Base-by-base conservation (phyloP, 768 basidiomycete species). In the Glaciozyma antarctica region DNA sequence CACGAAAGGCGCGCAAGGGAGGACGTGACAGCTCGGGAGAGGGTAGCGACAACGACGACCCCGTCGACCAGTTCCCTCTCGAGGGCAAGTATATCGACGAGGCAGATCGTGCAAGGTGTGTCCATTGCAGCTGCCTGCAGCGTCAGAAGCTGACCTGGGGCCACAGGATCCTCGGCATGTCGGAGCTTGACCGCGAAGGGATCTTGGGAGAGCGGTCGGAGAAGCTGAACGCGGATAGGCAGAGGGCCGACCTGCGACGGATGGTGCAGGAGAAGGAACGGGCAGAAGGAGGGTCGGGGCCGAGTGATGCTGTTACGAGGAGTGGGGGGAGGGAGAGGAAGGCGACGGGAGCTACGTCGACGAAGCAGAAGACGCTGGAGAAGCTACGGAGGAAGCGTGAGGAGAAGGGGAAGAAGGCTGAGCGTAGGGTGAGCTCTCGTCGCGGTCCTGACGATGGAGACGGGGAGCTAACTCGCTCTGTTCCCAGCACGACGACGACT, bases 11-110 rank as follows among this genome's bases (percentile, higher is more conserved):
- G 66, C 67, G 38, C 63, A 60, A 69, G 64, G 75, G 24, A 26
- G 30, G 53, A 24, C 9, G 24, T 24, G 30, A 2, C 28, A 8
- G 19, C 53, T 74, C 54, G 71, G 70, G 55, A 2, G 73, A 71
- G 16, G 86, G 88, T 72, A 86, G 83, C 65, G 87, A 88, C 71
- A 81, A 80, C 59, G 83, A 82, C 62, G 82, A 81, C 38, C 71
- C 73, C 44, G 81, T 80, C 7, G 86, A 89, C 70, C 85, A 85
- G 5, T 98, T 90, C 75, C 93, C 91, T 0, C 78, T 95, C 17
- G 94, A 98, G 72, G 91, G 90, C 58, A 89, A 90, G 76, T 98
- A 88, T 74, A 82, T 82, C 64, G 86, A 95, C 73, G 90, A 90
- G 72, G 81, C 79, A 17, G 94, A 97, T 76, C 83, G 87, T 73